phyloP scores from a whole-genome alignment of 441 rosid genomes.

The Melastoma candidum region DNA sequence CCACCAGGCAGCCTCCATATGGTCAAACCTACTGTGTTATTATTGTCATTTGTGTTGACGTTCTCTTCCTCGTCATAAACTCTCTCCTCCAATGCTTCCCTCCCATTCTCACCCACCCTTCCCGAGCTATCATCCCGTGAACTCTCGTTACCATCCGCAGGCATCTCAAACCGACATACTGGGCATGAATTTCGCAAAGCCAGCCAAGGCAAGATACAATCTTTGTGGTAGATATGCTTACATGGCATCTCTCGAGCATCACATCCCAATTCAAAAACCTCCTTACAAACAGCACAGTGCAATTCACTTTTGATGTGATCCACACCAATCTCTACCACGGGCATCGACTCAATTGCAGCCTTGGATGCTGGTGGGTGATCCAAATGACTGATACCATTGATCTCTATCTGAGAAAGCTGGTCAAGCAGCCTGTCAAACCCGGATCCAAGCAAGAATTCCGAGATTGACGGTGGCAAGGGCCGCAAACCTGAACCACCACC shows the following conservation, averaged over 20 bases:
- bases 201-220: conserved; percentile 65
- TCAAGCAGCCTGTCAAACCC: conserved; percentile 55
- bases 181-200: conserved; percentile 60
- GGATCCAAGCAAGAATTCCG: conserved; percentile 56
- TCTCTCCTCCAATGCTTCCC: conserved; percentile 9
- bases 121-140: conserved; percentile 5
- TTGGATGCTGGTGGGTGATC: conserved; percentile 53
- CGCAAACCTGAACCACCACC: conserved; percentile 46
- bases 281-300: conserved; percentile 66
- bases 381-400: conserved; percentile 26
- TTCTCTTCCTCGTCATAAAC: too few relatives aligned
- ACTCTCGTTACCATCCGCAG: conserved; percentile 24
- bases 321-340: conserved; percentile 27
- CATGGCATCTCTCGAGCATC: conserved; percentile 69
- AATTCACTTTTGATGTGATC: conserved; percentile 33
- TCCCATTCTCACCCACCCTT: conserved; percentile 15
- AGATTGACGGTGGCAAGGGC: conserved; percentile 43
- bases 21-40: conserved; percentile 34
- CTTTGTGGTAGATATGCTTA: conserved; percentile 53
- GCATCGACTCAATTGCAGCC: conserved; percentile 57
- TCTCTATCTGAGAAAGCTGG: conserved; percentile 42
- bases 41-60: too few relatives aligned
- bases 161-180: conserved; percentile 50
- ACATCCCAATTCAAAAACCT: conserved; percentile 34
- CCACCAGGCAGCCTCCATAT: conserved; percentile 63